Conservation (phyloP, 1,284 basidiomycete species). For the Ustilago hordei region DNA sequence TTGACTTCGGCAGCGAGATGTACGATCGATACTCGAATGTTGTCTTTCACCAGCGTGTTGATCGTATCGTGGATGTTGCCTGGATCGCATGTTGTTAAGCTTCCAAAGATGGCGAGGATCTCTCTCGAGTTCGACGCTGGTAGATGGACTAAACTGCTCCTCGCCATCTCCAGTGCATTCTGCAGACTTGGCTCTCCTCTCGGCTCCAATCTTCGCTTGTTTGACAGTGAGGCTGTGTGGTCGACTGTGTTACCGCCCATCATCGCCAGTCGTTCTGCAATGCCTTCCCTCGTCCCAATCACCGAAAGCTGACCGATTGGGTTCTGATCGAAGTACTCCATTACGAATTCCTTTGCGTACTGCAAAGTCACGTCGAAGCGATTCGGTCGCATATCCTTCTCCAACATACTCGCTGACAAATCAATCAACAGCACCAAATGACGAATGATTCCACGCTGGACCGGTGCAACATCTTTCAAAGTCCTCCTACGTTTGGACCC, state of each 20-base stretch:
- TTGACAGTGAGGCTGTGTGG: constrained; percentile 84
- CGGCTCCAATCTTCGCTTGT: constrained; percentile 88
- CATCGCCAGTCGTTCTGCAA: constrained; percentile 64
- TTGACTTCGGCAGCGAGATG: constrained; percentile 94
- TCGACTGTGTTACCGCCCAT: constrained; percentile 96
- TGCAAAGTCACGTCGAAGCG: constrained; percentile 82
- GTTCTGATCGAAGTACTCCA: constrained; percentile 99
- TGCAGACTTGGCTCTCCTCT: constrained; percentile 93
- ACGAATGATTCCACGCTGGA: constrained; percentile 94
- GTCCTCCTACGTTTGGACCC: constrained; percentile 76
- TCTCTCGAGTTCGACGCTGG: constrained; percentile 95
- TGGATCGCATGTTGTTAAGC: constrained; percentile 94
- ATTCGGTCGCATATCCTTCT: constrained; percentile 93
- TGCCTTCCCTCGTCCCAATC: constrained; percentile 65
- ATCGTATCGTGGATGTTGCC: constrained; percentile 95
- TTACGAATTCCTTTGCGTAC: constrained; percentile 82
- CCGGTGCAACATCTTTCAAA: constrained; percentile 83
- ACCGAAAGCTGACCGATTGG: constrained; percentile 83
- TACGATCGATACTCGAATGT: constrained; percentile 90
- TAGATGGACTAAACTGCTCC: constrained; percentile 75
- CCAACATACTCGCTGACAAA: constrained; percentile 89
- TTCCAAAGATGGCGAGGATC: constrained; percentile 91
- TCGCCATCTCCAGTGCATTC: constrained; percentile 92
- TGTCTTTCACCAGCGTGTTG: constrained; percentile 78
- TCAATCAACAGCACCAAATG: constrained; percentile 92